Percentiles rank a stretch among this genome's conserved stretches.
These are phyloP conservation scores for Naganishia kalamii DNA, from an alignment of 768 basidiomycete species.

Conservation along the genomic window DNA sequence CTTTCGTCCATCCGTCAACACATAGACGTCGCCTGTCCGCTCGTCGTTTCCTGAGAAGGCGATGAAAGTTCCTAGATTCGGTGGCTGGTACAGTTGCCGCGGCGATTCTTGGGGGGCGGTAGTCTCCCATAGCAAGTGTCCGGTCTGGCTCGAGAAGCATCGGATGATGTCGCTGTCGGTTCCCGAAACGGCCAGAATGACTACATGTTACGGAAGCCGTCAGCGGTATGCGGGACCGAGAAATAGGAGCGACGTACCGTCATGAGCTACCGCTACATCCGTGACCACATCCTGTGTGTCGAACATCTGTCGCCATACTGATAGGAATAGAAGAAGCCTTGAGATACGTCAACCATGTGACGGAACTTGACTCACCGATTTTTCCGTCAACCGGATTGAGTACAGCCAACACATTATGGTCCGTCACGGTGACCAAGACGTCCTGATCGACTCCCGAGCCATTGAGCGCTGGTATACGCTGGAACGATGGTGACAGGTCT, in stretches of 20 bases:
- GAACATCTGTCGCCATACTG: constrained; percentile 76
- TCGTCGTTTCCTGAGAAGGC: constrained; percentile 42
- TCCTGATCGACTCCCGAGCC: constrained; percentile 19
- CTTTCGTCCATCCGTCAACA: constrained; percentile 47
- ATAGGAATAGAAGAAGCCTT: neutral
- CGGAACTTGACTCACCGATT: constrained; percentile 56
- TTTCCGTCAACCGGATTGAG: constrained; percentile 62
- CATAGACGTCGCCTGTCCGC: constrained; percentile 26
- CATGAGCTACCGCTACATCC: constrained; percentile 57
- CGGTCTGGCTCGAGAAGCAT: constrained; percentile 60
- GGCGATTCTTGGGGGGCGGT: constrained; percentile 52
- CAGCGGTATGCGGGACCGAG: neutral
- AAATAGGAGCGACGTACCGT: constrained; percentile 51
- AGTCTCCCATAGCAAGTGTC: constrained; percentile 62
- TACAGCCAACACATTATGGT: constrained; percentile 70
- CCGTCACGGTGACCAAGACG: constrained; percentile 30
- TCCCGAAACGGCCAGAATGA: constrained; percentile 67
- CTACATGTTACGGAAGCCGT: constrained; percentile 47
- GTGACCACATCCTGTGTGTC: constrained; percentile 64
- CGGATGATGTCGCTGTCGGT: constrained; percentile 64
- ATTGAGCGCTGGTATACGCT: constrained; percentile 42
- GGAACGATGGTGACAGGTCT: constrained; percentile 59
- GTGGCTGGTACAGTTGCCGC: constrained; percentile 54
- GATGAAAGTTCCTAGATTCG: constrained; percentile 56
- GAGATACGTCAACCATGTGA: neutral